A percentile compares a stretch with the other conserved stretches of the same genome.
Conservation (phyloP, 257 asterid genomes). For the Solanum neorickii region DNA sequence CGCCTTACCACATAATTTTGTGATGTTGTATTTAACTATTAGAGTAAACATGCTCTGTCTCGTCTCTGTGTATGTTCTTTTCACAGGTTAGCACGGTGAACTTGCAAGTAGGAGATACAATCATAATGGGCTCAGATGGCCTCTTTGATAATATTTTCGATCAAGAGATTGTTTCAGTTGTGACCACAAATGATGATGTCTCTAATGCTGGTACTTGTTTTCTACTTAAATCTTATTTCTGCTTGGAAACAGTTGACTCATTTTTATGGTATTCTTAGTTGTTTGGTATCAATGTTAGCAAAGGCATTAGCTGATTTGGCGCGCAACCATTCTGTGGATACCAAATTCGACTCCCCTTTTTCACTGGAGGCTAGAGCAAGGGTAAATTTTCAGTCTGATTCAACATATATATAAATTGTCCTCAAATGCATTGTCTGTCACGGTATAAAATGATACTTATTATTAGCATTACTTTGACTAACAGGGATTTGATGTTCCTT, state of each 20-base stretch:
- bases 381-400: constrained; percentile 14
- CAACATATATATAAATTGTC: not conserved
- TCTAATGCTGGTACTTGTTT: constrained; percentile 45
- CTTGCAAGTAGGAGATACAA: constrained; percentile 51
- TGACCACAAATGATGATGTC: constrained; percentile 23
- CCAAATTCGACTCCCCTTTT: constrained; percentile 67
- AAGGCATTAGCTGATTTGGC: constrained; percentile 77
- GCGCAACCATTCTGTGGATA: constrained; percentile 51
- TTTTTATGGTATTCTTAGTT: not conserved
- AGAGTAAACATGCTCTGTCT: not conserved
- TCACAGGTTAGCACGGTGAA: constrained; percentile 59
- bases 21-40: not conserved
- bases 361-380: constrained; percentile 72
- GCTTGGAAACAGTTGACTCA: not conserved
- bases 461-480: not conserved
- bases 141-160: constrained; percentile 73
- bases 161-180: constrained; percentile 41
- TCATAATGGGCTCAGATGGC: constrained; percentile 82
- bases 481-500: constrained; percentile 79
- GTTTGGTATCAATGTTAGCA: constrained; percentile 36
- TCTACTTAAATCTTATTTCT: not conserved
- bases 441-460: not conserved
- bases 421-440: not conserved
- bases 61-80: not conserved
- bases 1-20: not conserved